phyloP scores from a whole-genome alignment of 495 filamentous ascomycete genomes.

The Penicillium salamii region DNA sequence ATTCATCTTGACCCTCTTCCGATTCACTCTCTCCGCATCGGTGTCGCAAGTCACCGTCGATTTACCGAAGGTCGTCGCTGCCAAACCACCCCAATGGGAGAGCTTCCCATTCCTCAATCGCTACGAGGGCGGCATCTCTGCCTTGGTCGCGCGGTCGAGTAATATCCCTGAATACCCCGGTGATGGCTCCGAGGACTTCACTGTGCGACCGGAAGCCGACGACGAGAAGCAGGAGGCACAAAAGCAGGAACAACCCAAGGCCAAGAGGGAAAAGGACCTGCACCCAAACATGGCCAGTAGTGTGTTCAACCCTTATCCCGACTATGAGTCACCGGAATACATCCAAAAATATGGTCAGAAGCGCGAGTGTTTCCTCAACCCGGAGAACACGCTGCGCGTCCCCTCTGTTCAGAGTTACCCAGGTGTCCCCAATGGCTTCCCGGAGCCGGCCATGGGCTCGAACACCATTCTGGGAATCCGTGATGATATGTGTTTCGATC shows the following conservation, averaged over 20 bases:
- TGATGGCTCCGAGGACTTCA: conserved; percentile 29
- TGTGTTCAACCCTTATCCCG: conserved; percentile 65
- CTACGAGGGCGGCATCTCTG: conserved; percentile 80
- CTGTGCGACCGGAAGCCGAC: conserved; percentile 8
- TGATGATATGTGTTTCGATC: conserved; percentile 90
- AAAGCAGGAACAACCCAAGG: neutral
- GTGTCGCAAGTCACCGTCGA: conserved; percentile 58
- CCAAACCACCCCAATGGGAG: conserved; percentile 73
- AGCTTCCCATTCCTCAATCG: conserved; percentile 74
- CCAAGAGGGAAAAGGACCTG: conserved; percentile 13
- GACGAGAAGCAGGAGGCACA: neutral
- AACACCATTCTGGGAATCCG: conserved; percentile 76
- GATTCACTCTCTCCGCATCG: conserved; percentile 62
- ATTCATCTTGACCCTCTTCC: conserved; percentile 68
- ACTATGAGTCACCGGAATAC: conserved; percentile 61
- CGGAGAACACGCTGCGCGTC: conserved; percentile 55
- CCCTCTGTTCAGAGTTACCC: conserved; percentile 67
- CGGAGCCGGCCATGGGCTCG: conserved; percentile 76
- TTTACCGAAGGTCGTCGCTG: conserved; percentile 45
- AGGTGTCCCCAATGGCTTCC: conserved; percentile 77
- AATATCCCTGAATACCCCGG: conserved; percentile 78
- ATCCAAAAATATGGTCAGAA: conserved; percentile 58
- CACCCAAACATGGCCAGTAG: conserved; percentile 44
- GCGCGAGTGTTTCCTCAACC: conserved; percentile 74
- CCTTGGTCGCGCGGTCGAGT: conserved; percentile 56